A percentile compares a stretch with the other conserved stretches of the same genome.
These are phyloP conservation scores for Fusarium begoniae DNA, from an alignment of 2,329 filamentous ascomycete species.

Conservation along the genomic window DNA sequence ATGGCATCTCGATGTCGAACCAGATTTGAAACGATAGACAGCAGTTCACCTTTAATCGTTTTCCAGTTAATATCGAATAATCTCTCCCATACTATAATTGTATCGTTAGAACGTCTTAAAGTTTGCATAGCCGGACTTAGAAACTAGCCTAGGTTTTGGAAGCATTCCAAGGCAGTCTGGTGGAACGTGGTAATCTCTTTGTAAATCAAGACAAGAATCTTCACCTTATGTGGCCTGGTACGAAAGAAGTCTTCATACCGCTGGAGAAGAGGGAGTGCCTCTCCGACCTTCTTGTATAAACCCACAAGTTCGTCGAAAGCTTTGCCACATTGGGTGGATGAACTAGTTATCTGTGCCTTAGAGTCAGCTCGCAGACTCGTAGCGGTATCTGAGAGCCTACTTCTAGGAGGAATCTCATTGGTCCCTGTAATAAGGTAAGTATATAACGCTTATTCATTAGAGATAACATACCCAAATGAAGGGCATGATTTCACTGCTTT, in stretches of 20 bases:
- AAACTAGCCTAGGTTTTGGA: not conserved
- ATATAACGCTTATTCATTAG: rapidly evolving
- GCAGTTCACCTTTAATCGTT: rapidly evolving
- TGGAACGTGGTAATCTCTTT: not conserved
- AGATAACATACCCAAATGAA: not conserved
- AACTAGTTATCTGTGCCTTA: rapidly evolving
- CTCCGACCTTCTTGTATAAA: rapidly evolving
- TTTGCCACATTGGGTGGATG: rapidly evolving
- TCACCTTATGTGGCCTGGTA: not conserved
- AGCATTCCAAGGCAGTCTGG: rapidly evolving
- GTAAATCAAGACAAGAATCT: rapidly evolving
- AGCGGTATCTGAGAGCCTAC: rapidly evolving
- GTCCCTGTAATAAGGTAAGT: not conserved
- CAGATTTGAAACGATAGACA: rapidly evolving
- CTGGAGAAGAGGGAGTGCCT: not conserved
- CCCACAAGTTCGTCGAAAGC: not conserved
- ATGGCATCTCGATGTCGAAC: not conserved
- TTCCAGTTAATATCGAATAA: not conserved
- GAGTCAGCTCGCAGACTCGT: rapidly evolving
- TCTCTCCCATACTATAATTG: rapidly evolving
- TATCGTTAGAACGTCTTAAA: rapidly evolving
- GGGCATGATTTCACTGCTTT: rapidly evolving
- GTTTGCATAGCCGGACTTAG: rapidly evolving
- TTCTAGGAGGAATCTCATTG: rapidly evolving
- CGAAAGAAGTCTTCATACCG: not conserved